These are phyloP conservation scores for Kickxella alabastrina DNA, from an alignment of 192 early-diverging fungal species.

Conservation along the genomic window DNA sequence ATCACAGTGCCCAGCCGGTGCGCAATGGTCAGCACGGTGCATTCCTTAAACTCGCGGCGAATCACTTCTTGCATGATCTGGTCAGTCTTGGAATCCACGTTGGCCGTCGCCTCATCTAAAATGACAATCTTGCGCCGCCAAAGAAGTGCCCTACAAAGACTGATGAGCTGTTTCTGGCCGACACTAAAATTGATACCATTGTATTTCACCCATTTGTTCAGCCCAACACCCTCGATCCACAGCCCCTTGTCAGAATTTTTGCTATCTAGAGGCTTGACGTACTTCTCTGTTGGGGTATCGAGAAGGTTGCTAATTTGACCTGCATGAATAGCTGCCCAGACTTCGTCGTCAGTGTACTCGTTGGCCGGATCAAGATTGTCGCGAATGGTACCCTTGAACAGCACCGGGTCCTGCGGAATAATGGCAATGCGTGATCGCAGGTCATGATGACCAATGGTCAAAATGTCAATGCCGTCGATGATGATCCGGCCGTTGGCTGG, in stretches of 20 bases:
- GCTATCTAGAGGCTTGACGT: slow-evolving; percentile 28
- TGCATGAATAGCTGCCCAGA: slow-evolving; percentile 66
- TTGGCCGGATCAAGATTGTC: slow-evolving; percentile 53
- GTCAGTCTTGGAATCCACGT: slow-evolving; percentile 58
- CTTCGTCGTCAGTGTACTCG: slow-evolving; percentile 42
- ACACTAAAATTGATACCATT: slow-evolving; percentile 71
- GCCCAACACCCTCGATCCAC: not conserved
- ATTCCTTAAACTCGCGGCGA: slow-evolving; percentile 60
- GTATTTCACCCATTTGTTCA: slow-evolving; percentile 50
- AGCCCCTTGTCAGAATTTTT: slow-evolving; percentile 41
- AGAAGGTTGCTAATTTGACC: slow-evolving; percentile 57
- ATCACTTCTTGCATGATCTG: slow-evolving; percentile 67
- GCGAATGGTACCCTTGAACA: slow-evolving; percentile 59
- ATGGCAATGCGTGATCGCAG: slow-evolving; percentile 61
- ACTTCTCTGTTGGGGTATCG: slow-evolving; percentile 31
- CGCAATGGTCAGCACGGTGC: slow-evolving; percentile 77
- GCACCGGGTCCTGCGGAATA: slow-evolving; percentile 80
- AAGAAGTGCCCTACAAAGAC: slow-evolving; percentile 29
- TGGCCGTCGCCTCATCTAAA: slow-evolving; percentile 82
- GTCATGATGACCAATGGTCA: slow-evolving; percentile 37
- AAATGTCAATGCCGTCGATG: slow-evolving; percentile 61
- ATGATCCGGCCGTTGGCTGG: slow-evolving; percentile 56
- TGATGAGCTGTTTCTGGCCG: slow-evolving; percentile 73
- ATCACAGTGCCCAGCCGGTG: slow-evolving; percentile 74
- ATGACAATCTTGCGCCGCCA: slow-evolving; percentile 31